phyloP scores from a whole-genome alignment of 78 protist species.

The Pelomyxa schiedti region DNA sequence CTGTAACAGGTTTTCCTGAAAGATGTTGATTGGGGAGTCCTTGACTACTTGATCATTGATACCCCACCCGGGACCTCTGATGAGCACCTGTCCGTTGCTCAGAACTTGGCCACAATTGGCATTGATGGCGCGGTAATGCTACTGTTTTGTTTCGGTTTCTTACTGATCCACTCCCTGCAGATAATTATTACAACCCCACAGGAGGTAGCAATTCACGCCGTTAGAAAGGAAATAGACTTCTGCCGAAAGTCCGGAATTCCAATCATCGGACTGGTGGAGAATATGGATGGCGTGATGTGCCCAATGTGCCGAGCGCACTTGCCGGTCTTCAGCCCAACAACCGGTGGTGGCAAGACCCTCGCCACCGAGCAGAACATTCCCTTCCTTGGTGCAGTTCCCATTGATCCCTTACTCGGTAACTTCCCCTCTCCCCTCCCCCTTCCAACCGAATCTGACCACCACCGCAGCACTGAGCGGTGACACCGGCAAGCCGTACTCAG shows the following conservation, averaged over 20 bases:
- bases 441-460: too few relatives aligned
- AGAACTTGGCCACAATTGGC: conserved; percentile 5
- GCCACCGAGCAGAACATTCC: conserved; percentile 35
- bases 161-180: not conserved
- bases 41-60: conserved; percentile 75
- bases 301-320: conserved; percentile 29
- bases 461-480: too few relatives aligned
- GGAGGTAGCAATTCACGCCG: conserved; percentile 49
- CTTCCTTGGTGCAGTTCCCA: conserved; percentile 44
- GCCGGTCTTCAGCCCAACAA: conserved; percentile 36
- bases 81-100: conserved; percentile 71
- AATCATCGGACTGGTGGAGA: conserved; percentile 62
- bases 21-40: conserved; percentile 78
- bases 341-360: conserved; percentile 49
- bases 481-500: too few relatives aligned
- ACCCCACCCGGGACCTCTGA: conserved; percentile 90
- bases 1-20: conserved; percentile 63
- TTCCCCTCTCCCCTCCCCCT: too few relatives aligned
- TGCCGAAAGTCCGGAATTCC: conserved; percentile 28
- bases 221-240: conserved; percentile 49
- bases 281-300: conserved; percentile 47
- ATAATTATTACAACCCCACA: not conserved
- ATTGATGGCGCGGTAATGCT: not conserved
- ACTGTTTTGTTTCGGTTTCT: too few relatives aligned
- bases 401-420: conserved; percentile 49